Evolutionary conservation across 805 yeast genomes (phyloP).

Genomic region (Blastobotrys muscicola): DNA sequence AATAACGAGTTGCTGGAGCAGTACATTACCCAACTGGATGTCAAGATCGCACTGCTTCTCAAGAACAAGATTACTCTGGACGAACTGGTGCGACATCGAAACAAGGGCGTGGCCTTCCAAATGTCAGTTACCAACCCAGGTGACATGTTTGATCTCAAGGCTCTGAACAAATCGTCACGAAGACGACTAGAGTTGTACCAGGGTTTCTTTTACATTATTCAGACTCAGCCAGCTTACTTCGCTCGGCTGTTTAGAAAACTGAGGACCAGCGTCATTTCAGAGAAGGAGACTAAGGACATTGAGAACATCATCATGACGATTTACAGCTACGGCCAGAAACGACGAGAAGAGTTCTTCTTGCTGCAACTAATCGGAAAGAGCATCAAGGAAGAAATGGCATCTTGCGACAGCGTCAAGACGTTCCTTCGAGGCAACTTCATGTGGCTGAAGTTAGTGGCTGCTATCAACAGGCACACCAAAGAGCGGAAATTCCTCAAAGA

Average conservation of each 20-base stretch:
- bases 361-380: slow-evolving; percentile 43
- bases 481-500: slow-evolving; percentile 27
- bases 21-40: slow-evolving; percentile 65
- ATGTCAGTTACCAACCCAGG: slow-evolving; percentile 16
- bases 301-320: slow-evolving; percentile 26
- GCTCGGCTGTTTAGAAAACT: slow-evolving; percentile 39
- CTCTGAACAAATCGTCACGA: slow-evolving; percentile 31
- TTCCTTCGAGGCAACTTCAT: slow-evolving; percentile 23
- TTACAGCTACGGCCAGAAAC: slow-evolving; percentile 31
- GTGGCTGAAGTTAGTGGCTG: slow-evolving; percentile 37
- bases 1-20: slow-evolving; percentile 63
- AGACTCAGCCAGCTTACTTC: slow-evolving; percentile 72
- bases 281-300: slow-evolving; percentile 25
- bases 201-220: slow-evolving; percentile 70
- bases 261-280: slow-evolving; percentile 20
- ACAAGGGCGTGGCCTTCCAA: slow-evolving; percentile 22
- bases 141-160: slow-evolving; percentile 29
- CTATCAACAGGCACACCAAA: slow-evolving; percentile 30
- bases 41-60: slow-evolving; percentile 67
- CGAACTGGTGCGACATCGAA: slow-evolving; percentile 44
- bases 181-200: slow-evolving; percentile 59
- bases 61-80: slow-evolving; percentile 73
- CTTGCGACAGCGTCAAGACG: slow-evolving; percentile 14
- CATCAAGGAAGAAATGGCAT: slow-evolving; percentile 20
- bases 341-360: slow-evolving; percentile 64